These are phyloP conservation scores for Papilionanthe hybrid DNA, from an alignment of 116 monocot genomes.

Conservation along the genomic window DNA sequence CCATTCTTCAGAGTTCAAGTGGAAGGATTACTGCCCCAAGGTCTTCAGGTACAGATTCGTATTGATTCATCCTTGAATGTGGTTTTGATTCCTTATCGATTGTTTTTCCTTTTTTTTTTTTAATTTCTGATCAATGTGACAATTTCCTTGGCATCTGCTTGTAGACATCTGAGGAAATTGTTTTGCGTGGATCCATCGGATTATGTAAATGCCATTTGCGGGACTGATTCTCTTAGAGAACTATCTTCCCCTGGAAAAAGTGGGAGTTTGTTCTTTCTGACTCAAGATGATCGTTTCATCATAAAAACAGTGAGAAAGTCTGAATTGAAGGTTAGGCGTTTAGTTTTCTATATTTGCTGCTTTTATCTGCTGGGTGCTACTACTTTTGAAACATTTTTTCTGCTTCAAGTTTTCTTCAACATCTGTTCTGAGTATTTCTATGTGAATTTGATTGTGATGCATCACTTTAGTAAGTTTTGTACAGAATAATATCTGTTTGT, in stretches of 20 bases:
- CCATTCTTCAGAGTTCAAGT: conserved; percentile 41
- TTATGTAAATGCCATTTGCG: conserved; percentile 90
- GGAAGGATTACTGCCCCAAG: conserved; percentile 65
- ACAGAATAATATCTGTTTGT: background rate
- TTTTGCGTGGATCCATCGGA: conserved; percentile 79
- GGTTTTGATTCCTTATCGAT: background rate
- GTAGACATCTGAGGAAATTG: conserved; percentile 80
- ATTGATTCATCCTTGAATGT: too few species aligned
- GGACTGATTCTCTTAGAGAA: conserved; percentile 78
- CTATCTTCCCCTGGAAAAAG: conserved; percentile 94
- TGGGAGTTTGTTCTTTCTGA: conserved; percentile 89
- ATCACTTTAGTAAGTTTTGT: background rate
- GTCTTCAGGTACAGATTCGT: conserved; percentile 44
- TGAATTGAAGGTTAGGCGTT: conserved; percentile 75
- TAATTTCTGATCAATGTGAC: background rate
- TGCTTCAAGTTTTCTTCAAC: background rate
- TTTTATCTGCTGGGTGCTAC: background rate
- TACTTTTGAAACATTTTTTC: background rate
- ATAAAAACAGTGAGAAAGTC: conserved; percentile 95
- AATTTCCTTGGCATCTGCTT: background rate
- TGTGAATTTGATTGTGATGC: background rate
- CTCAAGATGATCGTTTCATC: conserved; percentile 91
- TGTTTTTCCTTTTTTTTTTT: too few species aligned
- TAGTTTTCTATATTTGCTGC: background rate
- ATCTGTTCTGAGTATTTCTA: background rate